Conservation (phyloP, 129 eudicot species). For the Centella asiatica region DNA sequence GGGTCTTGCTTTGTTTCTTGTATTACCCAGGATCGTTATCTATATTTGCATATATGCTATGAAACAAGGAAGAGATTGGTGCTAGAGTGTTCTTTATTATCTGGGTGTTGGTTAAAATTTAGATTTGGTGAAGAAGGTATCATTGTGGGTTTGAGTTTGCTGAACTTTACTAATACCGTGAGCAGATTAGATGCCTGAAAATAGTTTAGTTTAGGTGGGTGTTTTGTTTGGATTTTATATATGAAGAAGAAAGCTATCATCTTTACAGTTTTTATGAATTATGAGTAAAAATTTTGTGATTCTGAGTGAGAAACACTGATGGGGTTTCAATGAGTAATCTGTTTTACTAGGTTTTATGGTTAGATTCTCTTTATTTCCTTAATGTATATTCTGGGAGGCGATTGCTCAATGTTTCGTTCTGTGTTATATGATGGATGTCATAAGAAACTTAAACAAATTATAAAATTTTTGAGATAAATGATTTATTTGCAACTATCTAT, state of each 20-base stretch:
- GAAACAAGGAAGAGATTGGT: too few relatives aligned
- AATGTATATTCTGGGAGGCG: background rate
- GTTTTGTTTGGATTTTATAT: background rate
- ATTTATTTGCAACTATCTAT: background rate
- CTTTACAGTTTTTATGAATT: background rate
- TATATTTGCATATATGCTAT: too few relatives aligned
- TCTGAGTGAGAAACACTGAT: background rate
- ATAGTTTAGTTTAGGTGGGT: background rate
- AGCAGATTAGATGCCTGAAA: constrained; percentile 2
- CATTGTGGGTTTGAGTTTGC: background rate
- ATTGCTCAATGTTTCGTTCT: too few relatives aligned
- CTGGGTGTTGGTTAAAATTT: background rate
- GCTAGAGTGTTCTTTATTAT: constrained; percentile 1
- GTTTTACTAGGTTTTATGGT: too few relatives aligned
- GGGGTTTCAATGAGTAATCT: background rate
- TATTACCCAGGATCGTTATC: too few relatives aligned
- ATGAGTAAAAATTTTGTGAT: too few relatives aligned
- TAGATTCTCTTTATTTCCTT: background rate
- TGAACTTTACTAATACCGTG: background rate
- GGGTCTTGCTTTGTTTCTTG: background rate
- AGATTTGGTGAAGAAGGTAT: background rate
- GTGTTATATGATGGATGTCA: background rate
- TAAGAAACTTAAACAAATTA: background rate
- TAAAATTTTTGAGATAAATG: background rate
- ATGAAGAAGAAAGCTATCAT: background rate